Base-by-base conservation (phyloP, 164 flowering plant genomes). In the Dillenia suffruticosa region DNA sequence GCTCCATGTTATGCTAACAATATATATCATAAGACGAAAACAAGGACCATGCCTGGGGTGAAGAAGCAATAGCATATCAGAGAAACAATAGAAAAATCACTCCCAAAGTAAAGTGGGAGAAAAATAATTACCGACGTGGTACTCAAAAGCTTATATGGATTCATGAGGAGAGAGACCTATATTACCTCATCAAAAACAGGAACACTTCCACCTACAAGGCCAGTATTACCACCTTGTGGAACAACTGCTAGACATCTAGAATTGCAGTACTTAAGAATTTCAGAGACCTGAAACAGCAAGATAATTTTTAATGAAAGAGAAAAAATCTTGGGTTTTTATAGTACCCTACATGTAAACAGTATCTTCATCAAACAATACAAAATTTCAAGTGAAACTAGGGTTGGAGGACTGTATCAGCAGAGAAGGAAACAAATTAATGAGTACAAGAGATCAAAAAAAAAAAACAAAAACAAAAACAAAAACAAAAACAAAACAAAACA, bases 211-310 rank as follows among this genome's bases (percentile, higher is more conserved):
- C 99, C 99, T 9, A 94, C 99, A 62, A 94, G 97, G 60, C 97
- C 92, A 56, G 99, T 89, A 70, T 94, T 94, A 63, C 99, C 99
- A 69, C 99, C 97, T 76, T 94, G 99, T 19, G 99, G 97, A 70
- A 91, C 98, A 78, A 91, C 93, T 62, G 97, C 97, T 74, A 91
- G 69, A 53, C 77, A 47, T 76, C 96, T 89, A 14, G 93, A 87
- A 71, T 86, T 83, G 59, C 99, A 94, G 68, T 91, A 84, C 44
- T 70, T 75, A 53, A 94, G 88, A 73, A 94, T 84, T 68, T 77
- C 82, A 54, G 97, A 86, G 10, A 94, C 88, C 98, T 94, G 79
- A 56, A 73, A 67, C 24, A 51, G 10, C 54, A 53, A 44, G 17
- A 47, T 4, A 12, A n/a, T 43, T 32, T 32, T 32, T 32, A 32